Percentiles rank a stretch among this genome's conserved stretches.
phyloP scores from a whole-genome alignment of 371 early-diverging fungal genomes.

The Mycotypha africana region DNA sequence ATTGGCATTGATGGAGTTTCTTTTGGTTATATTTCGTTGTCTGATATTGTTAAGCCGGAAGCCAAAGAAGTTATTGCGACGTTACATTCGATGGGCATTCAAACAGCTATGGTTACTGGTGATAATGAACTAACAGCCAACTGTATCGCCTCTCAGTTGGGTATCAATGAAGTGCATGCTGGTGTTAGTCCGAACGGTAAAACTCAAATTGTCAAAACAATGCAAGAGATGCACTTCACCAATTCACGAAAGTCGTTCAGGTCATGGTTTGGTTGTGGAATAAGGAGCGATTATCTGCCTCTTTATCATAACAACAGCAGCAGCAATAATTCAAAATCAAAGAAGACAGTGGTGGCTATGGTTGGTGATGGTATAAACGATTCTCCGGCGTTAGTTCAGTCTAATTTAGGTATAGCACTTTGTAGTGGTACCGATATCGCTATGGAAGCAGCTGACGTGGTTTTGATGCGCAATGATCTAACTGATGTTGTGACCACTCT shows the following conservation, averaged over 20 bases:
- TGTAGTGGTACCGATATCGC: constrained; percentile 93
- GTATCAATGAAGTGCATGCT: constrained; percentile 81
- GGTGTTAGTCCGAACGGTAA: constrained; percentile 91
- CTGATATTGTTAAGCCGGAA: constrained; percentile 84
- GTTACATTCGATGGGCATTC: constrained; percentile 70
- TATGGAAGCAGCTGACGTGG: constrained; percentile 89
- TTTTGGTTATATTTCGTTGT: constrained; percentile 73
- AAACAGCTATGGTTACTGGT: constrained; percentile 89
- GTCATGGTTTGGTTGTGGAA: not conserved
- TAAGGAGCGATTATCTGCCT: not conserved
- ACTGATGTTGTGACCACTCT: constrained; percentile 82
- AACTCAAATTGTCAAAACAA: constrained; percentile 59
- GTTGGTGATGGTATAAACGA: constrained; percentile 99
- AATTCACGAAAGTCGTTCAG: not conserved
- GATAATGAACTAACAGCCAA: constrained; percentile 80
- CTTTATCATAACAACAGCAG: not conserved
- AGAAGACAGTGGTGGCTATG: constrained; percentile 73
- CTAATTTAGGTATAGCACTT: constrained; percentile 93
- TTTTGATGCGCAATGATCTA: constrained; percentile 80
- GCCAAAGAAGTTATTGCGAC: constrained; percentile 62
- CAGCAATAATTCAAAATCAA: not conserved
- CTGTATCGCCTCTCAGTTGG: constrained; percentile 65
- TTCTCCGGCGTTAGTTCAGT: constrained; percentile 89
- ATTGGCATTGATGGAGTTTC: constrained; percentile 62
- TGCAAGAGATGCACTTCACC: constrained; percentile 40